Base-by-base conservation (phyloP, 495 filamentous ascomycete species). In the Penicillium pulvis region DNA sequence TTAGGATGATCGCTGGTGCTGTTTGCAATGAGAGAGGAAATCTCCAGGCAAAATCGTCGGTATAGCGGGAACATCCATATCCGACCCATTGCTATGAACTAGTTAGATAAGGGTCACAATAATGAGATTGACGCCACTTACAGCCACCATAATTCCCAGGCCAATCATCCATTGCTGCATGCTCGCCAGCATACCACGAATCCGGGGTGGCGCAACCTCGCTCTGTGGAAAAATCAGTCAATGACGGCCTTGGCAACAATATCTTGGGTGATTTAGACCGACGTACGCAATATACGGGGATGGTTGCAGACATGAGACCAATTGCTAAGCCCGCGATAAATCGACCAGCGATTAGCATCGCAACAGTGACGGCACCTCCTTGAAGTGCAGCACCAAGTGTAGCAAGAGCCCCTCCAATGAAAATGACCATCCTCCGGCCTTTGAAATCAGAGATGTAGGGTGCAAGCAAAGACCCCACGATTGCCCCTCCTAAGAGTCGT, bases 21-120 rank as follows among this genome's bases (percentile, higher is more conserved):
- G 73, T 73, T 58, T 85, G 82, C 24, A 85, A 76, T 16, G 79
- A 78, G 20, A 87, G 75, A 0, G 82, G 83, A 36, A 85, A 78
- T 35, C 83, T 71, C 84, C 84, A 84, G 61, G 79, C 69, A 48
- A 82, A 80, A 14, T 71, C 67, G 28, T 74, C 73, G 0, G 66
- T 71, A 64, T 76, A 76, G 1, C 79, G 68, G 2, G 79, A 81
- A 43, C 78, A 82, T 1, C 79, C 81, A 65, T 82, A 83, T 26
- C 80, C 79, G 11, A 79, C 72, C 81, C 82, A 81, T 77, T 71
- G 67, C 67, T 68, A 19, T n/a, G 24, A 20, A 16, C 1, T 26
- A 55, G 36, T 56, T 20, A 45, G 16, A 30, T 16, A n/a, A 42
- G 10, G 0, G 50, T 17, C n/a, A 1, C 10, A 43, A 4, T 2